phyloP scores from a whole-genome alignment of 1,139 yeast species.

The Citeromyces hawaiiensis region DNA sequence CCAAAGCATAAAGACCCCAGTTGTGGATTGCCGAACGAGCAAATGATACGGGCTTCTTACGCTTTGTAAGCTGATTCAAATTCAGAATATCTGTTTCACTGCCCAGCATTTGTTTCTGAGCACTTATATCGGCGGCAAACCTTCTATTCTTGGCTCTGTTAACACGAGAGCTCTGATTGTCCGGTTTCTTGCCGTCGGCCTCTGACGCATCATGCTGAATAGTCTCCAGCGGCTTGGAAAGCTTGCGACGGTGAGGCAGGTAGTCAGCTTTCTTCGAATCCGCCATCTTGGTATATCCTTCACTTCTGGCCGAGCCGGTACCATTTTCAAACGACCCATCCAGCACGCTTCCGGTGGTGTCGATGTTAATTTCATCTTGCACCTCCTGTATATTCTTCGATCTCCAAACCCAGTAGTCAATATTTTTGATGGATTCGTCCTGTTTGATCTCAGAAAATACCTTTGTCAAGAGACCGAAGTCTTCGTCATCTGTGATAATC shows the following conservation, averaged over 20 bases:
- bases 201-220: constrained; percentile 46
- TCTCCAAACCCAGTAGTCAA: constrained; percentile 63
- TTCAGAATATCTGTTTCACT: constrained; percentile 73
- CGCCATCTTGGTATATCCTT: constrained; percentile 63
- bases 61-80: constrained; percentile 66
- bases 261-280: constrained; percentile 66
- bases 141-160: constrained; percentile 84
- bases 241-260: constrained; percentile 63
- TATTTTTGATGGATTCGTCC: constrained; percentile 21
- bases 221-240: constrained; percentile 40
- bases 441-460: constrained; percentile 22
- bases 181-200: constrained; percentile 18
- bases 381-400: constrained; percentile 21
- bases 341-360: constrained; percentile 4
- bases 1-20: constrained; percentile 95
- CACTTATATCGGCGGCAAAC: constrained; percentile 81
- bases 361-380: constrained; percentile 7
- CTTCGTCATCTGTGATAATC: constrained; percentile 60
- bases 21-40: constrained; percentile 95
- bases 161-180: constrained; percentile 60
- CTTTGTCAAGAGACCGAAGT: constrained; percentile 36
- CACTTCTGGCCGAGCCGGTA: constrained; percentile 58
- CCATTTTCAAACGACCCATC: constrained; percentile 5
- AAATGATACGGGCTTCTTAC: constrained; percentile 89
- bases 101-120: constrained; percentile 66